Percentiles rank a stretch among this genome's conserved stretches.
Evolutionary conservation across 106 monocot genomes (phyloP).

Genomic region (Acorus calamus): DNA sequence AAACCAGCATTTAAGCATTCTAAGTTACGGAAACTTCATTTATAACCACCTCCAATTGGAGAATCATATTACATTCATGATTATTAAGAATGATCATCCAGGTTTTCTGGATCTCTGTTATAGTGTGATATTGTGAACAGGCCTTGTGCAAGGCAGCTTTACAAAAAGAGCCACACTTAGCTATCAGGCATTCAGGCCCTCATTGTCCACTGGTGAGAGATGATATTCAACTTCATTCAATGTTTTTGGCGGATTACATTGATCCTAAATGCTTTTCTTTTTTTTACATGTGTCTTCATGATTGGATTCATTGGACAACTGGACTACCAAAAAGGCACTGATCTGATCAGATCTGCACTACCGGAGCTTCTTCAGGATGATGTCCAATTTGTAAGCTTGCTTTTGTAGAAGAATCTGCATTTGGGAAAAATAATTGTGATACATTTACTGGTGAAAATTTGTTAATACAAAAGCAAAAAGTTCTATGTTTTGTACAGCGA

Average conservation of each 20-base stretch:
- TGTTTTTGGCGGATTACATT: background rate
- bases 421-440: too few relatives aligned
- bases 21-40: too few relatives aligned
- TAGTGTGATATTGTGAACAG: too few relatives aligned
- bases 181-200: constrained; percentile 45
- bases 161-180: constrained; percentile 68
- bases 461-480: too few relatives aligned
- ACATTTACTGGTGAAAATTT: too few relatives aligned
- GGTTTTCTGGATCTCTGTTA: constrained; percentile 4
- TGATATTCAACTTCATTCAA: background rate
- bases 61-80: background rate
- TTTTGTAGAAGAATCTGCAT: too few relatives aligned
- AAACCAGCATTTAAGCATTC: too few relatives aligned
- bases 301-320: constrained; percentile 92
- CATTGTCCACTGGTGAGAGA: constrained; percentile 60
- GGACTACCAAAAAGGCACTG: constrained; percentile 91
- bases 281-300: constrained; percentile 24
- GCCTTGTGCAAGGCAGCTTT: constrained; percentile 68
- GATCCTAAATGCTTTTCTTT: background rate
- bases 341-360: constrained; percentile 47
- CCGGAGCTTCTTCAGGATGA: constrained; percentile 70
- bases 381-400: constrained; percentile 82
- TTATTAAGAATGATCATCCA: background rate
- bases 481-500: too few relatives aligned
- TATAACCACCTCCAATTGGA: too few relatives aligned